These are phyloP conservation scores for Avena insularis DNA, from an alignment of 176 grass and related monocot species.

Conservation along the genomic window DNA sequence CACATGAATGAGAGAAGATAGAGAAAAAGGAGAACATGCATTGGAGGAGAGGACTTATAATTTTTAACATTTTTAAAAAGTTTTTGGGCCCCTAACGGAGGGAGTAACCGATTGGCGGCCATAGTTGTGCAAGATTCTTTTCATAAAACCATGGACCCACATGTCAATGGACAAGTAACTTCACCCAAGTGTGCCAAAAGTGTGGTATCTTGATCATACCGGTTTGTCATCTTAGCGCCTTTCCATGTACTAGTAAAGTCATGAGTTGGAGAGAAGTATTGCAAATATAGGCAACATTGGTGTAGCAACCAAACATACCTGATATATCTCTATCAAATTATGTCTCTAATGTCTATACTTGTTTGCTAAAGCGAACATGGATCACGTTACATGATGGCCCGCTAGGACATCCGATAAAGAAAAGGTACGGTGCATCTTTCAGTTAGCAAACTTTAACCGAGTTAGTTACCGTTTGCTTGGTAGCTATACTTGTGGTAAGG, in stretches of 20 bases:
- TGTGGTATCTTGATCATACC: background rate
- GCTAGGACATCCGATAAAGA: background rate
- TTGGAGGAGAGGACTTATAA: too few species aligned
- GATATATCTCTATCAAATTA: background rate
- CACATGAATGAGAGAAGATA: too few species aligned
- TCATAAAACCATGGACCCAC: background rate
- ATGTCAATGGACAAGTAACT: background rate
- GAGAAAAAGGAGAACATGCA: too few species aligned
- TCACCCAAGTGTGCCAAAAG: background rate
- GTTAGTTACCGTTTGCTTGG: too few species aligned
- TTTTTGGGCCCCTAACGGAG: too few species aligned
- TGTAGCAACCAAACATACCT: background rate
- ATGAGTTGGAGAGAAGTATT: background rate
- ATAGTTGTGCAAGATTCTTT: too few species aligned
- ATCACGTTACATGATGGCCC: slow-evolving; percentile 4
- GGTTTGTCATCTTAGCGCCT: background rate
- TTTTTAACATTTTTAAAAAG: too few species aligned
- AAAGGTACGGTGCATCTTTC: background rate
- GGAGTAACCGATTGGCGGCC: too few species aligned
- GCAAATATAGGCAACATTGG: background rate
- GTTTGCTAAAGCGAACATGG: background rate
- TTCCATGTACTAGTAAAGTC: too few species aligned
- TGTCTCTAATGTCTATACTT: background rate
- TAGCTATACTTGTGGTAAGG: too few species aligned
- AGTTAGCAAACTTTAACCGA: background rate